Conservation (phyloP, 1,284 basidiomycete genomes). For the Coniferiporia sulphurascens region DNA sequence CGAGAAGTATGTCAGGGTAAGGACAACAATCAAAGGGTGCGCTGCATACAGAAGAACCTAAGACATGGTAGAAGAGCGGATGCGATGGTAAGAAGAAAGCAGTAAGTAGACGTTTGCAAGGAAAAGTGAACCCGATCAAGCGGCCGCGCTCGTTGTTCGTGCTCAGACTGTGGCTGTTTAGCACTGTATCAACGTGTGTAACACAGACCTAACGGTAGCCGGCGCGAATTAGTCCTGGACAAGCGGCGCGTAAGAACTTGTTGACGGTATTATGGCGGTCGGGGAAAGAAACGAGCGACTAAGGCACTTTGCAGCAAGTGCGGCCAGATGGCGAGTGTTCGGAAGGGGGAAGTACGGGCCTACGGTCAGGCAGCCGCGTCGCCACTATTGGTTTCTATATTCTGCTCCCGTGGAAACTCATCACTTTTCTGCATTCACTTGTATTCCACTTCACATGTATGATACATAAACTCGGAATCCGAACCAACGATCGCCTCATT, state of each 20-base stretch:
- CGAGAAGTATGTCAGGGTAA: background rate
- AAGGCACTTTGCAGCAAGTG: too few relatives aligned
- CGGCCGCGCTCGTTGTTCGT: background rate
- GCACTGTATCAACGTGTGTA: background rate
- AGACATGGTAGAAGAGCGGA: background rate
- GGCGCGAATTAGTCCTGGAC: background rate
- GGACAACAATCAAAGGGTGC: slow-evolving; percentile 16
- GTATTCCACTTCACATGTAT: too few relatives aligned
- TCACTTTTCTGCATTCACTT: background rate
- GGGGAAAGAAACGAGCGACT: slow-evolving; percentile 5
- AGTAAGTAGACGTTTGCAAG: background rate
- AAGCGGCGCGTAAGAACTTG: background rate
- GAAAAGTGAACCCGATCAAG: background rate
- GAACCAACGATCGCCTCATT: too few relatives aligned
- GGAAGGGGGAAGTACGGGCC: background rate
- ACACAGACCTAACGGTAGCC: slow-evolving; percentile 1
- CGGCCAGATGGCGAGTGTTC: background rate
- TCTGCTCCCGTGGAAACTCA: background rate
- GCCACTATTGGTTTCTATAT: background rate
- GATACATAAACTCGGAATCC: too few relatives aligned
- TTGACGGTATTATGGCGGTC: background rate
- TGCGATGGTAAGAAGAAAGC: background rate
- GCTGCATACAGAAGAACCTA: background rate
- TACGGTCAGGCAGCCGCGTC: background rate
- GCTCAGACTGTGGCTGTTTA: background rate